These are phyloP conservation scores for Xylariaceae sp. DNA, from an alignment of 2,329 filamentous ascomycete genomes.

Conservation along the genomic window DNA sequence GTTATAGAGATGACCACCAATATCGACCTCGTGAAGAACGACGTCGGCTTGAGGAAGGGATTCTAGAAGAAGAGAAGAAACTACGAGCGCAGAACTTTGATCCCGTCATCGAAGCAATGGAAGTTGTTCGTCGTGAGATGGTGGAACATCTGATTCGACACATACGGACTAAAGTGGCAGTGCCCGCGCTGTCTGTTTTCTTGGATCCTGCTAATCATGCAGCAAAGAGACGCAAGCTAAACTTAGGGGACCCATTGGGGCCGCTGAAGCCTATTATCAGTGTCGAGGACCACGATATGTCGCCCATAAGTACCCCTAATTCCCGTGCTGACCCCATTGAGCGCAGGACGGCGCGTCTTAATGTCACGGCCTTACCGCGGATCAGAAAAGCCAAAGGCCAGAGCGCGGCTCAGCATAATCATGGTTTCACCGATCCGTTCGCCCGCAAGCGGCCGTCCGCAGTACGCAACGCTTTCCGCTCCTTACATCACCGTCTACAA, in stretches of 20 bases:
- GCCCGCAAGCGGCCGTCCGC: slow-evolving; percentile 57
- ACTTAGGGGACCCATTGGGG: slow-evolving; percentile 37
- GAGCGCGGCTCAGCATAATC: slow-evolving; percentile 52
- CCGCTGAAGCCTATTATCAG: slow-evolving; percentile 44
- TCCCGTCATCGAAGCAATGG: slow-evolving; percentile 77
- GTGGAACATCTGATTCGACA: slow-evolving; percentile 82
- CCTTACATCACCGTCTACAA: slow-evolving; percentile 73
- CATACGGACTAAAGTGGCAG: slow-evolving; percentile 80
- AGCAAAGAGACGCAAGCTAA: slow-evolving; percentile 72
- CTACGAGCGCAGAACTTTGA: slow-evolving; percentile 83
- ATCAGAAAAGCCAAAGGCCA: slow-evolving; percentile 64
- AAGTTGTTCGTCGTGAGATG: slow-evolving; percentile 73
- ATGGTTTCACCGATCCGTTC: slow-evolving; percentile 62
- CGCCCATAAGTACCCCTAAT: slow-evolving; percentile 59
- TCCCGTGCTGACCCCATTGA: slow-evolving; percentile 58
- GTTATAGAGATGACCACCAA: slow-evolving; percentile 60
- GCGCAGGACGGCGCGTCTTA: slow-evolving; percentile 50
- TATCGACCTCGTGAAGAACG: slow-evolving; percentile 62
- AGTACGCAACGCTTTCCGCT: slow-evolving; percentile 60
- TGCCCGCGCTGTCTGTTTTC: slow-evolving; percentile 71
- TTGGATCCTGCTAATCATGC: slow-evolving; percentile 76
- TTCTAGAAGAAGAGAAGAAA: slow-evolving; percentile 84
- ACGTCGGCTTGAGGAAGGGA: slow-evolving; percentile 69
- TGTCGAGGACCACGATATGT: slow-evolving; percentile 56
- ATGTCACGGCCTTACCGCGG: slow-evolving; percentile 62